Conservation (phyloP, 345 rosid species). For the Hibiscus trionum region DNA sequence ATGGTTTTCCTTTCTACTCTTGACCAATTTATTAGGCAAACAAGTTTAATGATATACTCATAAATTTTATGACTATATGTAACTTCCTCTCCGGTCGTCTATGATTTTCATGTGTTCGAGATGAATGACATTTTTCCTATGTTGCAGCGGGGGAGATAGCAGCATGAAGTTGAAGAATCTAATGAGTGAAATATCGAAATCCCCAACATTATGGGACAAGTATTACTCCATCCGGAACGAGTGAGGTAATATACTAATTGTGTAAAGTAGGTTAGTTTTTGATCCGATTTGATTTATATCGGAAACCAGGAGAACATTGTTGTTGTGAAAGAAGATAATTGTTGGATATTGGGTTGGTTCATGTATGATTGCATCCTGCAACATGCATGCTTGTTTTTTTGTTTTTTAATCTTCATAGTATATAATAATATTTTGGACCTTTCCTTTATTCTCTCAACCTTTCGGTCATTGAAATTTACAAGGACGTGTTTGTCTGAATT, state of each 20-base stretch:
- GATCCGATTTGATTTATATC: not conserved
- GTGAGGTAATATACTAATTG: conserved; percentile 24
- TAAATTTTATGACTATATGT: no score
- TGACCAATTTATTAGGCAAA: not conserved
- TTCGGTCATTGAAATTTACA: not conserved
- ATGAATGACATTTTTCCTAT: not conserved
- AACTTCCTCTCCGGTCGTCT: not conserved
- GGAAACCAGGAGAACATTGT: not conserved
- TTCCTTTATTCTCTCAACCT: not conserved
- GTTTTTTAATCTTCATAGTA: not conserved
- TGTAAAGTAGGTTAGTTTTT: not conserved
- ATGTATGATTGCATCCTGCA: not conserved
- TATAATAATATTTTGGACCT: not conserved
- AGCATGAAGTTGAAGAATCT: conserved; percentile 82
- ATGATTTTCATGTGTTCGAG: not conserved
- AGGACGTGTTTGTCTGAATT: no score
- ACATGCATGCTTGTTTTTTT: not conserved
- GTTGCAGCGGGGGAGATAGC: conserved; percentile 85
- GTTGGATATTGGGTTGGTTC: not conserved
- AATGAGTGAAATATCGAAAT: conserved; percentile 68
- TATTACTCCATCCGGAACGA: conserved; percentile 81
- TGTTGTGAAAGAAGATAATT: not conserved
- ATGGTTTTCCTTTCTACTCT: not conserved
- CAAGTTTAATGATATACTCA: no score
- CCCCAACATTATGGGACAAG: conserved; percentile 57